Evolutionary conservation across 139 green algal genomes (phyloP).

Genomic region (Chlorokybus atmophyticus): DNA sequence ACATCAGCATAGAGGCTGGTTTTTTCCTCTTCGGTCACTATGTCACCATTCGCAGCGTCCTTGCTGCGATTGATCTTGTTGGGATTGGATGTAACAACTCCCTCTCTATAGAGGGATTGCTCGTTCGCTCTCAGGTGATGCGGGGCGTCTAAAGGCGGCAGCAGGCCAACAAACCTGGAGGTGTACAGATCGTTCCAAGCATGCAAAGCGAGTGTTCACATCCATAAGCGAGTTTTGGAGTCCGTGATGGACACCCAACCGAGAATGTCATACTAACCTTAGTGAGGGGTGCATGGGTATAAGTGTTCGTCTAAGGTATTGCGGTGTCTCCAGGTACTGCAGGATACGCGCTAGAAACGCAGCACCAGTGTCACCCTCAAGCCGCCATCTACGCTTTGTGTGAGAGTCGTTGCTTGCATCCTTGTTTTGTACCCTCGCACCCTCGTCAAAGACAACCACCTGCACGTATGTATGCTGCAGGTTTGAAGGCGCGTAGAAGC

Average conservation of each 20-base stretch:
- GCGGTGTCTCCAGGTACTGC: slow-evolving; percentile 36
- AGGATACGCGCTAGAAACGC: slow-evolving; percentile 24
- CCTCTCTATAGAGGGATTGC: slow-evolving; percentile 72
- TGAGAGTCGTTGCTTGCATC: background rate
- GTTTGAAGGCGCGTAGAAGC: too few relatives aligned
- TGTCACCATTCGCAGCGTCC: too few relatives aligned
- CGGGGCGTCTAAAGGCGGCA: slow-evolving; percentile 69
- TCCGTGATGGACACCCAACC: too few relatives aligned
- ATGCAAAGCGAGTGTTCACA: too few relatives aligned
- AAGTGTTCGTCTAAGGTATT: slow-evolving; percentile 31
- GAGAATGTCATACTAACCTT: slow-evolving; percentile 7
- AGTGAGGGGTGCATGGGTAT: slow-evolving; percentile 31
- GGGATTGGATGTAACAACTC: too few relatives aligned
- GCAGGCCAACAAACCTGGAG: slow-evolving; percentile 19
- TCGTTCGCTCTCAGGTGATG: slow-evolving; percentile 68
- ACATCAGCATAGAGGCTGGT: too few relatives aligned
- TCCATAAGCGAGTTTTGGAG: too few relatives aligned
- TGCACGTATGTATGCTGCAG: too few relatives aligned
- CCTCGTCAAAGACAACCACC: slow-evolving; percentile 26
- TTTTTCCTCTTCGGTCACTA: too few relatives aligned
- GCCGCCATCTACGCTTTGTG: slow-evolving; percentile 12
- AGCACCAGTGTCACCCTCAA: slow-evolving; percentile 9
- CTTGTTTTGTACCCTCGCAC: too few relatives aligned
- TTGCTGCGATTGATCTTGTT: too few relatives aligned
- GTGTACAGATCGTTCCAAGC: too few relatives aligned